Base-by-base conservation (phyloP, 1,139 yeast genomes). In the Waltiozyma sp. region DNA sequence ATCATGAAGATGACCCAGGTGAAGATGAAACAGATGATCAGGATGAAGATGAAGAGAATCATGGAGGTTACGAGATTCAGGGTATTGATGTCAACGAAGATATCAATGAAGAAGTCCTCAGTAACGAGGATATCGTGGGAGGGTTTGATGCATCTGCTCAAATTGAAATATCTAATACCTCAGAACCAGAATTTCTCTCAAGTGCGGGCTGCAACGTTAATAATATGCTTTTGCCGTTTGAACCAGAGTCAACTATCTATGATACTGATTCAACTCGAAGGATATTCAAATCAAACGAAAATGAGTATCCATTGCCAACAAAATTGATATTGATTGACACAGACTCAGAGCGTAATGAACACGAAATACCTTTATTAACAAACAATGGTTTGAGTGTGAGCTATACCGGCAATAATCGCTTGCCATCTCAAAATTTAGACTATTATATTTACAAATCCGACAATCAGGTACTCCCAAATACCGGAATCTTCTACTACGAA, bases 401-500 rank as follows among this genome's bases (percentile, higher is more conserved):
- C 8, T 18, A 31, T 31, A 8, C 18, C 14, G 18, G 18, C 9
- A n/a, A 5, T 10, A 15, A n/a, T 31, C 34, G 18, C 18, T 7
- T 14, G 35, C 48, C 47, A 5, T 49, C 58, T 16, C 54, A 54
- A 31, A 58, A 55, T 40, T 55, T 55, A 38, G 65, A 64, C n/a
- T 56, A 55, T 47, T 60, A 61, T 28, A 58, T 65, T 2, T 63
- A 74, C 1, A 66, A 68, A 53, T 62, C 79, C 0, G 64, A 75
- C 48, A 54, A 62, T 40, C 54, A 65, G 2, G 59, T 77, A 9
- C 70, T 74, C 2, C 52, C 62, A 3, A 57, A 62, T 16, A 42
- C 58, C 39, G 80, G 81, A 0, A 59, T 78, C 2, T 80, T 70
- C 55, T 80, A 80, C 54, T 80, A 58, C 54, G 87, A 80, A 54